Base-by-base conservation (phyloP, 495 filamentous ascomycete genomes). In the Lasiosphaeria hispida region DNA sequence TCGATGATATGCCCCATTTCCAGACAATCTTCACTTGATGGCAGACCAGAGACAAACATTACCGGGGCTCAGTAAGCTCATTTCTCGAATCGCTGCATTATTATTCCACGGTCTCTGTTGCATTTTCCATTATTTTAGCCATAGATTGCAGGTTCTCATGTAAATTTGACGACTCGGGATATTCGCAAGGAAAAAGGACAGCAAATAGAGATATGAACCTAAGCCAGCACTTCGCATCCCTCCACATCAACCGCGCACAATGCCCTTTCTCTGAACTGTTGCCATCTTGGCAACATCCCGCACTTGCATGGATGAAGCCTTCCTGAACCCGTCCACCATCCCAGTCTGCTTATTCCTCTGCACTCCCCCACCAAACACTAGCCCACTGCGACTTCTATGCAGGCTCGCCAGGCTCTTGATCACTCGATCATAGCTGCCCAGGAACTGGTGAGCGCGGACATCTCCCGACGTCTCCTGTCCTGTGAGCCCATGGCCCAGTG, bases 401-500 rank as follows among this genome's bases (percentile, higher is more conserved):
- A 76, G 50, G 8, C 44, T 52, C 34, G 48, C 42, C 42, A 79
- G 37, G 23, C 63, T 68, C 30, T 40, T 53, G 7, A 48, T 39
- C 1, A 80, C 74, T 18, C 56, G 61, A 13, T 57, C 50, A 39
- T 77, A 73, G 49, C 73, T 58, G 19, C 77, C 77, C 30, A 77
- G 67, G 63, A 80, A 79, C 44, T 30, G 41, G 57, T 80, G 76
- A 1, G 61, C 71, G 43, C 76, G 69, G 10, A 66, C 64, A 59
- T 78, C 75, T 4, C 23, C 45, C 11, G n/a, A n/a, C n/a, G 18
- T 30, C 17, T 37, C 44, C 18, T 30, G 17, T 13, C 49, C 56
- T 8, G 53, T 59, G n/a, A 74, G 23, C 3, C 76, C 75, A 57
- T 79, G 76, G 4, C 76, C 77, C 39, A 80, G 56, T 7, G 77